Base-by-base conservation (phyloP, 805 yeast species). In the Yarrowia porcina region DNA sequence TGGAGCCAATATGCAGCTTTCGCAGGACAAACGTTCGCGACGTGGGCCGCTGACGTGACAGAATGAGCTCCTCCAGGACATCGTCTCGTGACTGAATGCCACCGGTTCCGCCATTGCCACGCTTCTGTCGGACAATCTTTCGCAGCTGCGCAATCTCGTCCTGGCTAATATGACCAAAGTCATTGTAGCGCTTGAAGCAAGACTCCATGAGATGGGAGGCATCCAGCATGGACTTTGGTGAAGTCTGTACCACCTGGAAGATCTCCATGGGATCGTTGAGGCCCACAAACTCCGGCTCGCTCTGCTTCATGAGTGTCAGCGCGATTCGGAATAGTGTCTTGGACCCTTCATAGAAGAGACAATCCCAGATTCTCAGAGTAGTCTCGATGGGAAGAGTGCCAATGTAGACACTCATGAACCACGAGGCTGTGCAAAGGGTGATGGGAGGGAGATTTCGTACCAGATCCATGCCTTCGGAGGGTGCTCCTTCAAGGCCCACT, bases 321-420 rank as follows among this genome's bases (percentile, higher is more conserved):
- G 96, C 86, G 2, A 89, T 82, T 64, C 96, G 83, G 76, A 91
- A 94, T 17, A 94, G 77, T 11, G 94, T 83, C 69, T 89, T 89
- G 1, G 96, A 87, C 28, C 90, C 97, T 72, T 93, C 98, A 71
- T 88, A 90, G 79, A 96, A 92, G 56, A 93, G 75, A 66, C 96
- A 89, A 74, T 94, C 99, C 98, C 99, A 93, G 0, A 94, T 86
- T 63, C 98, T 77, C 45, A 94, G 76, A 9, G 90, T 87, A 0
- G 96, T 83, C 70, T 94, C 98, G 21, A 90, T 84, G 0, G 99
- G 99, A 25, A 94, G 74, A 0, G 87, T 84, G 0, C 96, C 97
- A 35, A 94, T 90, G 74, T 89, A 94, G n/a, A 90, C 83, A 69
- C 97, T 89, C 98, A 94, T 93, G 71, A 94, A 94, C 99, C 99